A percentile compares a stretch with the other conserved stretches of the same genome.
Evolutionary conservation across 2,329 filamentous ascomycete genomes (phyloP).

Genomic region (Cytospora mali): DNA sequence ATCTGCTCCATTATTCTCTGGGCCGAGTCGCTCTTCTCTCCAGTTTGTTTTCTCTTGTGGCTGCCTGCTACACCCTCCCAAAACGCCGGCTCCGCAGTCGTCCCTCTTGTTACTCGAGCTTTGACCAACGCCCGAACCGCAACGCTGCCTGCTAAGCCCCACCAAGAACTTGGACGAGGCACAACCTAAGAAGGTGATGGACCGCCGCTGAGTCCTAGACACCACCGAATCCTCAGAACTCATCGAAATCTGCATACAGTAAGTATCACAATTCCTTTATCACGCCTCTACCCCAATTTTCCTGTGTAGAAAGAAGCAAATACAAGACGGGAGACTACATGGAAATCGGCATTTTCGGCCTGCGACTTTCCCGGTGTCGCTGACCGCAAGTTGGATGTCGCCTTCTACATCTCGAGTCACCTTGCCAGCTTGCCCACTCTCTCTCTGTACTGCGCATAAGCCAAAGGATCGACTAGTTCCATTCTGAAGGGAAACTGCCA

Average conservation of each 20-base stretch:
- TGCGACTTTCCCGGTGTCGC: conserved; percentile 9
- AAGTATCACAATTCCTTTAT: background rate
- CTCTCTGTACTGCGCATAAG: background rate
- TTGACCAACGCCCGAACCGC: conserved; percentile 22
- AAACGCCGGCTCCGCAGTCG: conserved; percentile 12
- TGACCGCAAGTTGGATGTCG: conserved; percentile 28
- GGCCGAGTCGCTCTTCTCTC: background rate
- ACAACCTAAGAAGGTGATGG: conserved; percentile 22
- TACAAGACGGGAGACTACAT: background rate
- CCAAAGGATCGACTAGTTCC: background rate
- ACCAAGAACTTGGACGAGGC: conserved; percentile 12
- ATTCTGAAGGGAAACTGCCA: background rate
- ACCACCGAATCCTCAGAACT: background rate
- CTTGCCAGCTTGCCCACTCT: conserved; percentile 11
- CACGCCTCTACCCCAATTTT: background rate
- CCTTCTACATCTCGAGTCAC: conserved; percentile 4
- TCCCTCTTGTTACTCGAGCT: conserved; percentile 19
- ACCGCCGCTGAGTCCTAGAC: conserved; percentile 8
- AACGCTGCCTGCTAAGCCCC: conserved; percentile 21
- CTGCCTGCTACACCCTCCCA: background rate
- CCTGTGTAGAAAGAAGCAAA: background rate
- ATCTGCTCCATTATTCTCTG: background rate
- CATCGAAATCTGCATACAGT: background rate
- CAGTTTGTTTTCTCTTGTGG: background rate
- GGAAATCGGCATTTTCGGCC: conserved; percentile 1